phyloP scores from a whole-genome alignment of 495 filamentous ascomycete genomes.

The Xylaria venustula region DNA sequence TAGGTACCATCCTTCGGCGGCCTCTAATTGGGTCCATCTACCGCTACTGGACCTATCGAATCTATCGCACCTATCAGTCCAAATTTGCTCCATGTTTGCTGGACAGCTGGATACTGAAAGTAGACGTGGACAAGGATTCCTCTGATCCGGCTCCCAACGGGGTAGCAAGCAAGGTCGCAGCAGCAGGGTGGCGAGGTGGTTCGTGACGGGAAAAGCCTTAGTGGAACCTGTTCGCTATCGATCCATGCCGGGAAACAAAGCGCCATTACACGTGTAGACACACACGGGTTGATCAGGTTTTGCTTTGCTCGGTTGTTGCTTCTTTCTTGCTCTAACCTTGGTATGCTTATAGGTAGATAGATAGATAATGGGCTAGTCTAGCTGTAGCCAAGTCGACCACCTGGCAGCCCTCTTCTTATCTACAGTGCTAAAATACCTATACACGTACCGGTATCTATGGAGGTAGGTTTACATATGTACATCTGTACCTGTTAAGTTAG shows the following conservation, averaged over 20 bases:
- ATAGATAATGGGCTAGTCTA: too few relatives aligned
- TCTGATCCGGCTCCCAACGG: background rate
- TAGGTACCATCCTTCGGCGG: background rate
- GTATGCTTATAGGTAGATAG: too few relatives aligned
- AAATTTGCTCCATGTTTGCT: background rate
- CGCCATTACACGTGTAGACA: too few relatives aligned
- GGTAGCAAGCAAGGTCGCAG: background rate
- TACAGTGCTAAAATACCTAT: background rate
- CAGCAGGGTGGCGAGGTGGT: background rate
- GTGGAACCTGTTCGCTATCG: background rate
- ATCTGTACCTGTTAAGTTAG: too few relatives aligned
- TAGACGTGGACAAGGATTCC: background rate
- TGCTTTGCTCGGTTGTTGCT: background rate
- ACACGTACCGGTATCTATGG: too few relatives aligned
- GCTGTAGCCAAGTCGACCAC: too few relatives aligned
- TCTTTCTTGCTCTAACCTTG: too few relatives aligned
- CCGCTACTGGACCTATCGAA: background rate
- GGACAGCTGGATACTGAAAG: background rate
- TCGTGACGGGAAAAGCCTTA: background rate
- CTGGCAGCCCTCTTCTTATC: background rate
- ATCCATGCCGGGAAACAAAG: too few relatives aligned
- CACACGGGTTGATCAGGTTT: too few relatives aligned
- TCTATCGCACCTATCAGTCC: background rate
- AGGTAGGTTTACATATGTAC: too few relatives aligned
- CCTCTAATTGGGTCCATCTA: too few relatives aligned